Conservation (phyloP, 208 protist species). For the Trypanosoma caninum region DNA sequence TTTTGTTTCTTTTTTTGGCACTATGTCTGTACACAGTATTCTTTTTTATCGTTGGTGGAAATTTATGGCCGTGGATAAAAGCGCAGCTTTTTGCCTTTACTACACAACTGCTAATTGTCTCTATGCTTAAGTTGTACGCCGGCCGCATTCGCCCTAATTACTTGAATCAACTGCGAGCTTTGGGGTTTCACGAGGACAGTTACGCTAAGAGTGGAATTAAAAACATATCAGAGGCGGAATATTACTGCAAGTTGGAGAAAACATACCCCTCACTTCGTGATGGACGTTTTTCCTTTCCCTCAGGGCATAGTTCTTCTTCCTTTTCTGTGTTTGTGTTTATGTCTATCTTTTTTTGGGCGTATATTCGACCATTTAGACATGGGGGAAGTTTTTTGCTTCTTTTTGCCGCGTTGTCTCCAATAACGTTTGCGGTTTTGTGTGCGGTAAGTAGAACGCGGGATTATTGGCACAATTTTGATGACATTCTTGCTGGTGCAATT, state of each 20-base stretch:
- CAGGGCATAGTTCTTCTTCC: slow-evolving; percentile 85
- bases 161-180: slow-evolving; percentile 42
- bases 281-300: slow-evolving; percentile 89
- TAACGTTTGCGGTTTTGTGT: slow-evolving; percentile 56
- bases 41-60: slow-evolving; percentile 25
- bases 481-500: slow-evolving; percentile 70
- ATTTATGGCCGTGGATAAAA: slow-evolving; percentile 55
- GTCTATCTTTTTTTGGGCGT: slow-evolving; percentile 63
- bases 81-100: slow-evolving; percentile 44
- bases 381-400: slow-evolving; percentile 70
- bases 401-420: slow-evolving; percentile 46
- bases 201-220: neutral
- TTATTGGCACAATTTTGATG: slow-evolving; percentile 85
- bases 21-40: slow-evolving; percentile 17
- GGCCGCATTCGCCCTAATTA: slow-evolving; percentile 92
- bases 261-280: slow-evolving; percentile 38
- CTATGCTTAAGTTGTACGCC: slow-evolving; percentile 72
- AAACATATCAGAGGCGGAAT: slow-evolving; percentile 15
- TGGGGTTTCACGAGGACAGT: slow-evolving; percentile 42
- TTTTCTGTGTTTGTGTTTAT: slow-evolving; percentile 72
- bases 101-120: slow-evolving; percentile 34
- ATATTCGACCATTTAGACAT: slow-evolving; percentile 55
- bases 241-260: slow-evolving; percentile 56
- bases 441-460: slow-evolving; percentile 82
- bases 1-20: slow-evolving; percentile 42